Base-by-base conservation (phyloP, 257 asterid genomes). In the Plantago major region DNA sequence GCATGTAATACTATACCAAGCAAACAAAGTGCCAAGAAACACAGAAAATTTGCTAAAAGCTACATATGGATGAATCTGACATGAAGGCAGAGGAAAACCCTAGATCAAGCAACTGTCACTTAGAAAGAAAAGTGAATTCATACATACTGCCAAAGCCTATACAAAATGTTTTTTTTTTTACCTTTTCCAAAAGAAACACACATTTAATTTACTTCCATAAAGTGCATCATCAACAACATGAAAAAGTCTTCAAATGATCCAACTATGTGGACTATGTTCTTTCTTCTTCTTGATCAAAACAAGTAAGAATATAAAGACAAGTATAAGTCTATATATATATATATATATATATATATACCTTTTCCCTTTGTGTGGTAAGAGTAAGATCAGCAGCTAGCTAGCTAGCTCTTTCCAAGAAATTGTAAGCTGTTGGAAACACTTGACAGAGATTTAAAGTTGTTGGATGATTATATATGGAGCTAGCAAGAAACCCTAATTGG, bases 81-180 rank as follows among this genome's bases (percentile, higher is more conserved):
- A 67, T 15, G 54, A 42, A 66, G 62, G 50, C 44, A 57, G 58
- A 66, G 45, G 55, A 52, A 74, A 72, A 76, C 81, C 81, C 78
- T 76, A 76, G 73, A 68, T 76, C 78, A 76, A 68, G 71, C 67
- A 72, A 68, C 42, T 22, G 69, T 30, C 38, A 63, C 71, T 22
- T 67, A 55, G 14, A 73, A 10, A 44, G 12, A 47, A 12, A 58
- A 30, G 22, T 58, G 22, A 8, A 58, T 40, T 18, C 56, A 72
- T 13, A 62, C 10, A 73, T 10, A 62, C 43, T 33, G 58, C 58
- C 11, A 69, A 67, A 52, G 63, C 62, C 63, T 58, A 38, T 58
- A 57, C 62, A 44, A 64, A 13, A 53, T 54, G 66, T n/a, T n/a
- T 17, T 51, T 28, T 67, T 38, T 42, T 67, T 56, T 37, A 50